These are phyloP conservation scores for Catharanthus roseus DNA, from an alignment of 257 asterid genomes.

Conservation along the genomic window DNA sequence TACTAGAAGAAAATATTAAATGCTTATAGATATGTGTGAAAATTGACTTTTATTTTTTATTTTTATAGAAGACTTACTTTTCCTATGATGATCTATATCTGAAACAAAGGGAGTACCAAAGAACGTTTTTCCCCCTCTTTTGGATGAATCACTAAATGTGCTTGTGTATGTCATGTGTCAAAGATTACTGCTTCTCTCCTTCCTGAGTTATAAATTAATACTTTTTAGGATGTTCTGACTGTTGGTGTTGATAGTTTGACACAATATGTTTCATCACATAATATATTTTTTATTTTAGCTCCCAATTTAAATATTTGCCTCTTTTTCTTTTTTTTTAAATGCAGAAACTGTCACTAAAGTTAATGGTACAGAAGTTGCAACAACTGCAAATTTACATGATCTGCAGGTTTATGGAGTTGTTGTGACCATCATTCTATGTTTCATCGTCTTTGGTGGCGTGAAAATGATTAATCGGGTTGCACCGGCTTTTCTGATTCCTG, in stretches of 20 bases:
- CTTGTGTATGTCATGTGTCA: neutral
- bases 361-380: conserved; percentile 70
- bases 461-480: conserved; percentile 97
- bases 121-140: too few species aligned
- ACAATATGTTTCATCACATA: neutral
- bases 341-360: conserved; percentile 68
- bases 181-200: neutral
- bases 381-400: conserved; percentile 95
- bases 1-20: too few species aligned
- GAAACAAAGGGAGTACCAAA: too few species aligned
- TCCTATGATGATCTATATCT: too few species aligned
- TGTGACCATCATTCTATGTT: conserved; percentile 86
- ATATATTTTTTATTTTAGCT: neutral
- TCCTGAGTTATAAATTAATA: neutral
- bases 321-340: conserved; percentile 26
- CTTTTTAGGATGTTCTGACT: neutral
- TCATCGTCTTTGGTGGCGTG: conserved; percentile 97
- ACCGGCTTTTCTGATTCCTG: conserved; percentile 94
- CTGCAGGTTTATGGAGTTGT: conserved; percentile 91
- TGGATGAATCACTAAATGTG: neutral
- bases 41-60: too few species aligned
- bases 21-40: too few species aligned
- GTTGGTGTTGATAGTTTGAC: neutral
- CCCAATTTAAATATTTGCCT: neutral
- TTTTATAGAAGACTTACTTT: too few species aligned